Evolutionary conservation across 768 basidiomycete genomes (phyloP).

Genomic region (Pulveroboletus sp.): DNA sequence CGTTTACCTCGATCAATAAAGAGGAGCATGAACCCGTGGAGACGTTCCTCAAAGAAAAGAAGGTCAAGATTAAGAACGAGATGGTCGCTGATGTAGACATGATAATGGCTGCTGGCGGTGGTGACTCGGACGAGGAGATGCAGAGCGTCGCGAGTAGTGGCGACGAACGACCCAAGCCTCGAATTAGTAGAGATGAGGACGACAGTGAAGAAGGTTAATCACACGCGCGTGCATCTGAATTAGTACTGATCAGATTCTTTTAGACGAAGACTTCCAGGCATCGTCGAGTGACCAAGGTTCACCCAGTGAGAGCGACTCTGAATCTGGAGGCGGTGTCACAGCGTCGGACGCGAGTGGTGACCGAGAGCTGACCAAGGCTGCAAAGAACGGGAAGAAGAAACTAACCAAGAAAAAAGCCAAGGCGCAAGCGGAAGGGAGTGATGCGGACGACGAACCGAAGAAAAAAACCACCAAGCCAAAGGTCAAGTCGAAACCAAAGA

Average conservation of each 20-base stretch:
- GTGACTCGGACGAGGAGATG: slow-evolving; percentile 80
- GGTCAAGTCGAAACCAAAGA: slow-evolving; percentile 38
- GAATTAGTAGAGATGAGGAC: slow-evolving; percentile 55
- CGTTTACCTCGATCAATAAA: slow-evolving; percentile 92
- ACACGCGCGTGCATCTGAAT: neutral
- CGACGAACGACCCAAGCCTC: slow-evolving; percentile 53
- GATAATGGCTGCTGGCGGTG: slow-evolving; percentile 61
- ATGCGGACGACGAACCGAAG: slow-evolving; percentile 45
- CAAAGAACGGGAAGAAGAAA: slow-evolving; percentile 36
- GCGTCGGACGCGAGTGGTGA: slow-evolving; percentile 87
- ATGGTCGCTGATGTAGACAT: slow-evolving; percentile 87
- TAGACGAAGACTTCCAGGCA: slow-evolving; percentile 90
- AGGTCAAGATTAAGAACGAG: slow-evolving; percentile 93
- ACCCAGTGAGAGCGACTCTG: slow-evolving; percentile 70
- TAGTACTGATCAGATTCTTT: slow-evolving; percentile 1
- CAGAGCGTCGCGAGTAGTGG: slow-evolving; percentile 75
- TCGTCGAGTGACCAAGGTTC: slow-evolving; percentile 88
- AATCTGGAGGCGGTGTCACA: slow-evolving; percentile 63
- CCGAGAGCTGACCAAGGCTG: slow-evolving; percentile 50
- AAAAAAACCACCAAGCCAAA: slow-evolving; percentile 47
- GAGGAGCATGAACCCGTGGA: slow-evolving; percentile 90
- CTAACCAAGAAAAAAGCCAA: slow-evolving; percentile 44
- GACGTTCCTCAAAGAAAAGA: slow-evolving; percentile 84
- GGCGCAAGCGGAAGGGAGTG: slow-evolving; percentile 40
- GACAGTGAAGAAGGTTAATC: slow-evolving; percentile 70